Base-by-base conservation (phyloP, 257 asterid genomes). In the Capsicum rhomboideum region DNA sequence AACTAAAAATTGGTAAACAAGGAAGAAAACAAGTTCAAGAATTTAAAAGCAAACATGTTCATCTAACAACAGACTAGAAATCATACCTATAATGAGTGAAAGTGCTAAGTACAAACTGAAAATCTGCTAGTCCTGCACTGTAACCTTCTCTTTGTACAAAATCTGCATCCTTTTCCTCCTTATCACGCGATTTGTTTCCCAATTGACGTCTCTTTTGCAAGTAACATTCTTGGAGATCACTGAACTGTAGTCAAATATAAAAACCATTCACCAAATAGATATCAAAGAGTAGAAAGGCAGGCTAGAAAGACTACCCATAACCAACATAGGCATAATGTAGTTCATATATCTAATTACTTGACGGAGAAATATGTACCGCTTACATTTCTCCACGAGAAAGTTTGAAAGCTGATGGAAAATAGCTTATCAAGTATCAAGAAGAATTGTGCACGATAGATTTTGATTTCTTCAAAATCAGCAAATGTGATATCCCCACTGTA, bases 161-260 rank as follows among this genome's bases (percentile, higher is more conserved):
- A 83, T 86, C 72, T 52, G 69, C 72, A 84, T 86, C 92, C 82
- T 86, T 89, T 88, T 84, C 88, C 54, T 86, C 94, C 75, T 86
- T 90, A 71, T 82, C 85, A 85, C 53, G 85, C 52, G 64, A 83
- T 74, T 91, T 91, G 84, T 86, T 86, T 64, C 46, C 84, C 86
- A 86, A 83, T 69, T 88, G 96, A 52, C 97, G 92, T 86, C 97
- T 90, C 87, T 88, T 94, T 92, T 92, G 97, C 88, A 93, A 85
- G 86, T 94, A 94, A 89, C 91, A 93, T 82, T 94, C 98, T 89
- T 92, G 97, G 82, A 94, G 94, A 83, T 93, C 97, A 86, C 91
- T 91, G 84, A 94, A 93, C 98, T 94, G 93, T 83, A 87, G 52
- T 7, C 83, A 80, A 84, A 67, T 46, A 85, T 59, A 81, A 49